Evolutionary conservation across 129 eudicot genomes (phyloP).

Genomic region (Rutidosis leptorrhynchoides): DNA sequence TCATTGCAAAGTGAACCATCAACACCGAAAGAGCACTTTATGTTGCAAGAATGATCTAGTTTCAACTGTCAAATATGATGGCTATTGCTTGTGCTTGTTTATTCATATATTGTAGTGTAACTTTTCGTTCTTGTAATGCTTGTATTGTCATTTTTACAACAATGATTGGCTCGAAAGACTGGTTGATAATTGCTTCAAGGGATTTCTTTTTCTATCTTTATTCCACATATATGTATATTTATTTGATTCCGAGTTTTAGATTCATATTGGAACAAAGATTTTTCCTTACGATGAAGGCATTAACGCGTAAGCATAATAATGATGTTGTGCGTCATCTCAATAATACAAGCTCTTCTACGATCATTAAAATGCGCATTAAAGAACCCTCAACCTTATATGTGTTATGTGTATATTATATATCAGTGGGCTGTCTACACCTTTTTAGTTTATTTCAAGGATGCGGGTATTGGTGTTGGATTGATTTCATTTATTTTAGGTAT

Average conservation of each 20-base stretch:
- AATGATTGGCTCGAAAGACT: too few relatives aligned
- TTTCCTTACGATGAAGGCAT: too few relatives aligned
- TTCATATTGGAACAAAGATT: conserved; percentile 1
- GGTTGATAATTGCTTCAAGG: too few relatives aligned
- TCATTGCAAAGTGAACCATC: background rate
- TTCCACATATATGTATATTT: too few relatives aligned
- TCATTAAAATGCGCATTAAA: background rate
- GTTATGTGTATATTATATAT: conserved; percentile 3
- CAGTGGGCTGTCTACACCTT: conserved; percentile 13
- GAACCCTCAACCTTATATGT: too few relatives aligned
- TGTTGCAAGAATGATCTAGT: background rate
- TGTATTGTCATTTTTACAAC: background rate
- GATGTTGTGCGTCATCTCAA: background rate
- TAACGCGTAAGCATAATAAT: conserved; percentile 4
- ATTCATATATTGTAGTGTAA: background rate
- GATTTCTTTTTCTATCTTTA: too few relatives aligned
- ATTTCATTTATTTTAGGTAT: conserved; percentile 32
- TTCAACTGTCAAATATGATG: conserved; percentile 14
- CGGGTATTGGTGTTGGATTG: conserved; percentile 17
- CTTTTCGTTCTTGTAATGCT: background rate
- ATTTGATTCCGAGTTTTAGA: too few relatives aligned
- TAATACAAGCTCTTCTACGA: background rate
- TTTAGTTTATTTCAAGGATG: conserved; percentile 3
- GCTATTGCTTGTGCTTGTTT: background rate
- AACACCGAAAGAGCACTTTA: background rate